Percentiles rank a stretch among this genome's conserved stretches.
Evolutionary conservation across 164 flowering plant species (phyloP).

Genomic region (Aristolochia californica): DNA sequence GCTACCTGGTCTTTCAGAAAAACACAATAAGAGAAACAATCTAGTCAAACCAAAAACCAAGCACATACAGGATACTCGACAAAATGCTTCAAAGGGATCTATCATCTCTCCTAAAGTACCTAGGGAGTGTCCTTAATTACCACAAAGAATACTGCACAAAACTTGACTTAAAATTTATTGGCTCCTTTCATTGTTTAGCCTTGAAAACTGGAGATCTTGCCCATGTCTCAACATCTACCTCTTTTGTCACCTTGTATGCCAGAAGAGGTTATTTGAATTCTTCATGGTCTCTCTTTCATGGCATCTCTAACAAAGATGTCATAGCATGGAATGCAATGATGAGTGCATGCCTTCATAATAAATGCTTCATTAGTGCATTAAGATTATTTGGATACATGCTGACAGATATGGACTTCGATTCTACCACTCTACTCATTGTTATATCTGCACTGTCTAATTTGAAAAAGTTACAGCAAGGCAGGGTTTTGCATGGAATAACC

Average conservation of each 20-base stretch:
- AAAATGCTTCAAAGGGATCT: not conserved
- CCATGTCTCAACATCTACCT: slow-evolving; percentile 21
- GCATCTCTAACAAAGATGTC: slow-evolving; percentile 21
- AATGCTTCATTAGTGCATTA: slow-evolving; percentile 12
- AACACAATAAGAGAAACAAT: no score
- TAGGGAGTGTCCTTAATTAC: no score
- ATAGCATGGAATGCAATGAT: slow-evolving; percentile 37
- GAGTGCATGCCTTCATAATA: slow-evolving; percentile 19
- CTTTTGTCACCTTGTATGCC: slow-evolving; percentile 25
- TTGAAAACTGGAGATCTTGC: slow-evolving; percentile 24
- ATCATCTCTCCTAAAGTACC: not conserved
- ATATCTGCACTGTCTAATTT: slow-evolving; percentile 16
- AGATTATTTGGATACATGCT: slow-evolving; percentile 22
- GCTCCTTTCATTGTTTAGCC: slow-evolving; percentile 19
- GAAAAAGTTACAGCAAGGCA: slow-evolving; percentile 13
- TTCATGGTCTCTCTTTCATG: slow-evolving; percentile 22
- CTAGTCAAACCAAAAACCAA: not conserved
- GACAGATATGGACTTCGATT: slow-evolving; percentile 20
- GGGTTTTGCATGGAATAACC: slow-evolving; percentile 23
- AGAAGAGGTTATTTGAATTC: slow-evolving; percentile 20
- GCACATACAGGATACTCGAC: not conserved
- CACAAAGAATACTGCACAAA: not conserved
- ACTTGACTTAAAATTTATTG: slow-evolving; percentile 2
- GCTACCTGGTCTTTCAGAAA: no score
- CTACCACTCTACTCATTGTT: slow-evolving; percentile 26